Evolutionary conservation across 345 rosid species (phyloP), one percentile per base, ranked within the genome.

Genomic region (Heritiera littoralis): DNA sequence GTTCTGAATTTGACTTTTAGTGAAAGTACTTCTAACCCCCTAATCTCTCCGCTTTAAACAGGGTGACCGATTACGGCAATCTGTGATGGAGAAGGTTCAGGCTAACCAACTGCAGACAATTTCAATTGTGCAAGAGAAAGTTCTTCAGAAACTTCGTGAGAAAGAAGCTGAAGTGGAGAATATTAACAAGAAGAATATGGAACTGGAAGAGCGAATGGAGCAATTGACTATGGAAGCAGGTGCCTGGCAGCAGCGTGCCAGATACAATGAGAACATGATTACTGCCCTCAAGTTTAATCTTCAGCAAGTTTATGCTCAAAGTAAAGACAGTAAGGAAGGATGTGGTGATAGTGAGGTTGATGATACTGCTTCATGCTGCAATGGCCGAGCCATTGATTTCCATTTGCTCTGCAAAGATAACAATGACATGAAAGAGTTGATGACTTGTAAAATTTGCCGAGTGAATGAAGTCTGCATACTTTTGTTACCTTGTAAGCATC

Each of bases 261-360:
- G 83, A 83, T 88, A 86, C 82, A 89, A 88, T 63, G 97, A 94
- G 80, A 88, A 88, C 83, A 84, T 90, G 92, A 88, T 93, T 64
- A 80, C 84, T 56, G 85, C 91, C 70, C 92, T 93, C 48, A 89
- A 90, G 85, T 80, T 78, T 68, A 89, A 93, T 81, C 97, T 94
- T 32, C 92, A 93, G 69, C 92, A 90, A 67, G 90, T 86, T 66
- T 85, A 89, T 69, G 89, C 89, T 77, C 87, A 89, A 77, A 89
- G 91, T 41, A 87, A 88, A 84, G 93, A 90, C 11, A 89, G 89
- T 71, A 89, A 88, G 72, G 97, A 94, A 84, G 98, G 95, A 54
- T 91, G 97, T 32, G 98, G 98, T 69, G 97, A 93, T 77, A 94
- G 98, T 51, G 97, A 92, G 89, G 92, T 93, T 58, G 93, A 93